Conservation (phyloP, 208 protist species). For the Crithidia mellificae region DNA sequence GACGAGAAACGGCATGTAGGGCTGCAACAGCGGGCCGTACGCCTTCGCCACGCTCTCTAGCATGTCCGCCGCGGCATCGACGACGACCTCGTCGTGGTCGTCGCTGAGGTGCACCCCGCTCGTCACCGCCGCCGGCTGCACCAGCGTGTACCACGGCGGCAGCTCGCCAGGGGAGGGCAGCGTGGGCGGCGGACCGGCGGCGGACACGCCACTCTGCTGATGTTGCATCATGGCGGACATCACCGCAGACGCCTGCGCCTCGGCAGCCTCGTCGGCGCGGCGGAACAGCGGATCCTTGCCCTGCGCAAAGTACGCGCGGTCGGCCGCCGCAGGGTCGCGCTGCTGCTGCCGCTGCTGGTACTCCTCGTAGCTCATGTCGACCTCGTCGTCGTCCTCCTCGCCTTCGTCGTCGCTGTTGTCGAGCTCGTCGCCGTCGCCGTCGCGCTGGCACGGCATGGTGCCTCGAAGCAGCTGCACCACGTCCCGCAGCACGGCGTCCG, state of each 20-base stretch:
- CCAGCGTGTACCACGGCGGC: constrained; percentile 35
- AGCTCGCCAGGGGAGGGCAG: constrained; percentile 27
- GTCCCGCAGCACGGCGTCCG: constrained; percentile 52
- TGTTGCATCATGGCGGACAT: constrained; percentile 36
- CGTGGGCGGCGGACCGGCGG: constrained; percentile 11
- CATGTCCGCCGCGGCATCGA: constrained; percentile 67
- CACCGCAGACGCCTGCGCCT: constrained; percentile 32
- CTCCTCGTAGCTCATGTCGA: constrained; percentile 23
- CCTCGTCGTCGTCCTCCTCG: constrained; percentile 30
- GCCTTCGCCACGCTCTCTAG: constrained; percentile 73
- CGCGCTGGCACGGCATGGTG: constrained; percentile 52
- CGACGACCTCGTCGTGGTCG: constrained; percentile 76
- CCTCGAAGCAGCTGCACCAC: constrained; percentile 54
- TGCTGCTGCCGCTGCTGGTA: constrained; percentile 20
- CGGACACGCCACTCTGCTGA: constrained; percentile 20
- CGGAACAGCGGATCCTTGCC: constrained; percentile 31
- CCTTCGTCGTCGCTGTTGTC: constrained; percentile 46
- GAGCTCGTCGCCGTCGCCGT: constrained; percentile 39
- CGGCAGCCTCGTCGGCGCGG: constrained; percentile 21
- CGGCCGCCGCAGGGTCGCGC: neutral
- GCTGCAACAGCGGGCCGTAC: constrained; percentile 61
- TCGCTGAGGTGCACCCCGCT: constrained; percentile 39
- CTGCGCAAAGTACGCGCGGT: constrained; percentile 1
- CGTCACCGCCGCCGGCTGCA: constrained; percentile 33
- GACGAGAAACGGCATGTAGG: constrained; percentile 47